Base-by-base conservation (phyloP, 352 stramenopile genomes). In the Pythium grandisporangium region DNA sequence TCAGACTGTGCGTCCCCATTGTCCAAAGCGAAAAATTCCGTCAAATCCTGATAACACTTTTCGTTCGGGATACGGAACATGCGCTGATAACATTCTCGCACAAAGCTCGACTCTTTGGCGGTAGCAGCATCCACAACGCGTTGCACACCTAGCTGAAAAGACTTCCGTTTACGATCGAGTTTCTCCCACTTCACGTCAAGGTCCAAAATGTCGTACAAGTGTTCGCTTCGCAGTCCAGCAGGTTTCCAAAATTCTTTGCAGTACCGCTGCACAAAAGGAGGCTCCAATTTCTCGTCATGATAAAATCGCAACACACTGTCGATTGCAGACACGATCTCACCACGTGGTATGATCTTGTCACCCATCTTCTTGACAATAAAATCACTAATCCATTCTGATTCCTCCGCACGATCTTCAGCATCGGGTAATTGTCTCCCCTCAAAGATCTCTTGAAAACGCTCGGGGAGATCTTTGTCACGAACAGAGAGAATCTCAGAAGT, bases 191-290 rank as follows among this genome's bases (percentile, higher is more conserved):
- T 94, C 14, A 87, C 53, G 53, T 94, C 81, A 6, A 94, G 58
- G 39, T 94, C 81, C 23, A 88, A 46, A 43, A 94, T 94, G 33
- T 92, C 70, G 42, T 91, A 94, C 33, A 94, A 33, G 30, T 94
- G 73, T 23, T 84, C 70, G 0, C 69, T 79, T 53, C 83, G 76
- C 6, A 93, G 53, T 0, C 82, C 82, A n/a, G 77, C 77, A 17
- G 81, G 60, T 67, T 93, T 91, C 79, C 80, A 95, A 39, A 86
- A 95, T 30, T 95, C 82, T 53, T 95, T 95, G 59, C 64, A 91
- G 55, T 95, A 95, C n/a, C 79, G 70, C 53, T 93, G 80, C 6
- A 95, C 82, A 52, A 91, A 95, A 8, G 80, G 64, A 4, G 82
- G 82, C 46, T 95, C 82, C 2, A 95, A 55, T 30, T 93, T 91